phyloP scores from a whole-genome alignment of 2,329 filamentous ascomycete genomes.

The Knufia fluminis region DNA sequence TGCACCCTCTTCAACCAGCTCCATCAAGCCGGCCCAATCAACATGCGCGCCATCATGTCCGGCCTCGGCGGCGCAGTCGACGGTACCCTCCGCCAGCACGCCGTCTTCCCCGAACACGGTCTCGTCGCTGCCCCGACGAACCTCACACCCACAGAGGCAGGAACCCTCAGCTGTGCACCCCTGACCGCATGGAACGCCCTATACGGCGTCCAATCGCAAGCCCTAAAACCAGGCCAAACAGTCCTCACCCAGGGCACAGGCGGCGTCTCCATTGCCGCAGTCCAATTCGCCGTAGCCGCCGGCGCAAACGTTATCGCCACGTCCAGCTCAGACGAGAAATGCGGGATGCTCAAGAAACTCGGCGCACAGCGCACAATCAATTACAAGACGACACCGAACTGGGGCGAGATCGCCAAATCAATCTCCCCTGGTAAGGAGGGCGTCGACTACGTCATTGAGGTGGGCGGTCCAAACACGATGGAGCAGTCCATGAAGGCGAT shows the following conservation, averaged over 20 bases:
- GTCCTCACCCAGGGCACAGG: conserved; percentile 55
- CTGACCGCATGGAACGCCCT: conserved; percentile 59
- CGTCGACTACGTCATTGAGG: conserved; percentile 55
- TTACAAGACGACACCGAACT: conserved; percentile 49
- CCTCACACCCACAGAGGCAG: conserved; percentile 45
- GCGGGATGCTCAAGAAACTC: conserved; percentile 42
- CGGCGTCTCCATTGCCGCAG: conserved; percentile 44
- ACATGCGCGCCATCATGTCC: conserved; percentile 33
- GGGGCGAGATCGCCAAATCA: conserved; percentile 50
- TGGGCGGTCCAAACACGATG: conserved; percentile 57
- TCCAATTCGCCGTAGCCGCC: conserved; percentile 39
- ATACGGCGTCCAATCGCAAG: conserved; percentile 43
- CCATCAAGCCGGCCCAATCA: conserved; percentile 44
- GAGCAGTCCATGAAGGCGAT: conserved; percentile 43
- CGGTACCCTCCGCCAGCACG: conserved; percentile 60
- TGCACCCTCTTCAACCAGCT: conserved; percentile 49
- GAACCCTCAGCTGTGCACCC: conserved; percentile 52
- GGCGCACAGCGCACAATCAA: conserved; percentile 54
- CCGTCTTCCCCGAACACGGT: conserved; percentile 57
- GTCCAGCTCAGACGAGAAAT: conserved; percentile 48
- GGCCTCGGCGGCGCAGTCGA: conserved; percentile 61
- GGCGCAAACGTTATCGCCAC: conserved; percentile 51
- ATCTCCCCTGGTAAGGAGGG: conserved; percentile 44
- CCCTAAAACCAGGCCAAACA: conserved; percentile 45
- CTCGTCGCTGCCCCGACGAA: conserved; percentile 54